These are phyloP conservation scores for Aspergillus puulaauensis DNA, from an alignment of 2,329 filamentous ascomycete species.

Conservation along the genomic window DNA sequence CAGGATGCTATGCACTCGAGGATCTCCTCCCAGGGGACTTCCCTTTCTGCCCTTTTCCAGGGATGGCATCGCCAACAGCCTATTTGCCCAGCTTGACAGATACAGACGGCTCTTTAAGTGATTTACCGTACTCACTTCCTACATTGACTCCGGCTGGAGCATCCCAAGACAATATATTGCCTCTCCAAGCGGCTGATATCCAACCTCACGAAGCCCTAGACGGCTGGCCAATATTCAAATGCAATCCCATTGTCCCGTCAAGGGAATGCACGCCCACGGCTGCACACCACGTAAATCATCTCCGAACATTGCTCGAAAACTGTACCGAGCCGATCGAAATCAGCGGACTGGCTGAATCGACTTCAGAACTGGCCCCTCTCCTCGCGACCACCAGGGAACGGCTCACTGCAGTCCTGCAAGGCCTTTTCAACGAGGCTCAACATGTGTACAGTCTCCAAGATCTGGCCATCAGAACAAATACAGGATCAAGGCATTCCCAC, in stretches of 20 bases:
- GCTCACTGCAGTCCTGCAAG: not conserved
- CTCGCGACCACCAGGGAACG: not conserved
- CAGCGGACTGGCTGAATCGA: not conserved
- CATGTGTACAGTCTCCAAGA: not conserved
- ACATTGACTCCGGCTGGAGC: too few relatives aligned
- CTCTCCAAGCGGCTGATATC: too few relatives aligned
- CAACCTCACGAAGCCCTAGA: not conserved
- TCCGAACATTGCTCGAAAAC: not conserved
- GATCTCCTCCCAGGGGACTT: too few relatives aligned
- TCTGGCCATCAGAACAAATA: not conserved
- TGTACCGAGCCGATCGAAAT: not conserved
- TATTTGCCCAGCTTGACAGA: too few relatives aligned
- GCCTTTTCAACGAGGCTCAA: not conserved
- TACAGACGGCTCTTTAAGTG: too few relatives aligned
- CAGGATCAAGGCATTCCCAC: not conserved
- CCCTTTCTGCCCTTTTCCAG: too few relatives aligned
- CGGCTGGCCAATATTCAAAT: not conserved
- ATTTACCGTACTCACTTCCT: too few relatives aligned
- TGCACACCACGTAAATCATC: not conserved
- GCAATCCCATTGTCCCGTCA: not conserved
- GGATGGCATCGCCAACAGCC: too few relatives aligned
- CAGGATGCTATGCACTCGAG: too few relatives aligned
- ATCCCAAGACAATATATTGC: too few relatives aligned
- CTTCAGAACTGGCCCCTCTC: not conserved
- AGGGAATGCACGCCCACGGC: not conserved